phyloP scores from a whole-genome alignment of 345 rosid genomes.

The Dipteronia dyeriana region DNA sequence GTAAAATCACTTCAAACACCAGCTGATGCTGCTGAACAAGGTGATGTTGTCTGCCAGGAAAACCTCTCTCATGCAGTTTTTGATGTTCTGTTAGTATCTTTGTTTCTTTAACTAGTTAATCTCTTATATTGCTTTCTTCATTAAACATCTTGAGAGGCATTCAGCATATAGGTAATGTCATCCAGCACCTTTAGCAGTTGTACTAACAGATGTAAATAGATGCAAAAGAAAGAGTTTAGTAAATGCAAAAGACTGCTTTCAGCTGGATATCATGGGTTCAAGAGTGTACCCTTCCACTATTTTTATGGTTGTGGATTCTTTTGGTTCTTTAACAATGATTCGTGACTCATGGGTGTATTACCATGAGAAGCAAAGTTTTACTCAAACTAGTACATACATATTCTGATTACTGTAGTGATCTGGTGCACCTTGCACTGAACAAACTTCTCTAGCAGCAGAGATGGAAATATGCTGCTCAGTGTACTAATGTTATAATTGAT shows the following conservation, averaged over 20 bases:
- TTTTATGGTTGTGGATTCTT: background rate
- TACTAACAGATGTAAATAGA: background rate
- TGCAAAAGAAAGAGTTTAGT: background rate
- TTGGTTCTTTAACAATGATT: background rate
- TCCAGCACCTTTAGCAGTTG: background rate
- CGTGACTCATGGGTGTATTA: background rate
- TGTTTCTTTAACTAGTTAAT: constrained; percentile 33
- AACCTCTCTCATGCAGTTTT: constrained; percentile 51
- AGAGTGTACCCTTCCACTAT: background rate
- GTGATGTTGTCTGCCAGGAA: constrained; percentile 70
- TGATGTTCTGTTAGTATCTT: constrained; percentile 47
- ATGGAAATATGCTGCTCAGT: background rate
- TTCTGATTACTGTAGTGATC: background rate
- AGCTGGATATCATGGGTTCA: constrained; percentile 2
- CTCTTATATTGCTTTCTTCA: constrained; percentile 8
- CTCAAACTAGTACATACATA: no score
- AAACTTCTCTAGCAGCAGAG: background rate
- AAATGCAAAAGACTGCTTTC: background rate
- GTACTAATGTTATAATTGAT: background rate
- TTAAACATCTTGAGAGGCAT: constrained; percentile 2
- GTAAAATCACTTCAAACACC: constrained; percentile 60
- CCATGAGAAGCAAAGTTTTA: background rate
- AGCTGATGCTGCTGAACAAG: constrained; percentile 88
- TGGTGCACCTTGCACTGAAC: background rate
- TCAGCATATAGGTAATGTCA: constrained; percentile 1